Evolutionary conservation across 23 red algal genomes (phyloP), one percentile per base, ranked within the genome.

Genomic region (Gracilaria vermiculophylla): DNA sequence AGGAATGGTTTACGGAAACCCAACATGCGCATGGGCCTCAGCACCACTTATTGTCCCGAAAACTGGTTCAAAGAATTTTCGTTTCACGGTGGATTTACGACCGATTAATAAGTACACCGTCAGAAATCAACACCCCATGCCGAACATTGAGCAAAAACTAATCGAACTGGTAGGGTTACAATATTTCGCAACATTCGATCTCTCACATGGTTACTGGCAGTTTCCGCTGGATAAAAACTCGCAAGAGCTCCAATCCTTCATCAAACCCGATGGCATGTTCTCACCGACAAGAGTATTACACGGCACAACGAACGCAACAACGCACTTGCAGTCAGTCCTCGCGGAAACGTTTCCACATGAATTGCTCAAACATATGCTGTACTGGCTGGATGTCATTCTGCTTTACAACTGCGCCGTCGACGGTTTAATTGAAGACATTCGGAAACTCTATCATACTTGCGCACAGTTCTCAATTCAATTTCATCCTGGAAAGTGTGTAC

Each of bases 401-500:
- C 1, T 70, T 0, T 39, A 84, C 1, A 10, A 10, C 60, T 1
- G 32, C 8, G 51, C 5, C 5, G 20, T 32, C 4, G 15, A 60
- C 5, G 51, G 16, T 17, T 16, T 80, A 41, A 13, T 53, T 6
- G 2, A 80, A 41, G 24, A 27, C 2, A 57, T 80, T 33, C 21
- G 23, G 28, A 56, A 75, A 23, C 53, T 80, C 35, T 13, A 32
- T 4, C 3, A 12, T 12, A 21, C 70, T 2, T 84, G 80, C 34
- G 3, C 13, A 1, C 4, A 47, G 39, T 50, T 48, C 41, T 33
- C 5, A 5, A 51, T 67, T 24, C 60, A 44, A 2, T 1, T 84
- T 2, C 80, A 84, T n/a, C 58, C 80, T n/a, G 54, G 23, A 7
- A 84, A 84, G 32, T 11, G 80, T n/a, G 47, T 49, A 6, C 36